Conservation (phyloP, 2,329 filamentous ascomycete species). For the Aphanocladium album region DNA sequence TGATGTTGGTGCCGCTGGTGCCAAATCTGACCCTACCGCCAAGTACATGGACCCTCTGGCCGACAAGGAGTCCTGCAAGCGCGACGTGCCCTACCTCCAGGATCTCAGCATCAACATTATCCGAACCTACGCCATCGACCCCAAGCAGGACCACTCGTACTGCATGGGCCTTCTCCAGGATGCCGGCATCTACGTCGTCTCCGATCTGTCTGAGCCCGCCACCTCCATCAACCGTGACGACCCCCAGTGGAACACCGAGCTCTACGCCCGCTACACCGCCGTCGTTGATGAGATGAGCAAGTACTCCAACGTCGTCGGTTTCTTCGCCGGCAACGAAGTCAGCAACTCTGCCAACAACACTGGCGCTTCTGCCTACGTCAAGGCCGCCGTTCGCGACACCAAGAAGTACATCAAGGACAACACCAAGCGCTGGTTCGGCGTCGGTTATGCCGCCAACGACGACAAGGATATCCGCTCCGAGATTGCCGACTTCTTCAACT, state of each 20-base stretch:
- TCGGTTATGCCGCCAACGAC: slow-evolving; percentile 95
- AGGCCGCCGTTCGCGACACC: slow-evolving; percentile 92
- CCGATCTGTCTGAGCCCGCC: slow-evolving; percentile 78
- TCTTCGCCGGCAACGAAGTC: slow-evolving; percentile 98
- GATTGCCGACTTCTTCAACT: slow-evolving; percentile 93
- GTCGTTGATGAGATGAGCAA: slow-evolving; percentile 77
- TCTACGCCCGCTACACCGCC: slow-evolving; percentile 74
- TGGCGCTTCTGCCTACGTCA: slow-evolving; percentile 85
- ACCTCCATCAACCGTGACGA: slow-evolving; percentile 79
- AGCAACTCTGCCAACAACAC: slow-evolving; percentile 88
- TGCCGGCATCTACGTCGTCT: slow-evolving; percentile 91
- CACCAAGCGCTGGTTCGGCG: slow-evolving; percentile 76
- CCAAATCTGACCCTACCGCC: slow-evolving; percentile 34
- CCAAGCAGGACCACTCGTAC: slow-evolving; percentile 66
- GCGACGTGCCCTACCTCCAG: slow-evolving; percentile 77
- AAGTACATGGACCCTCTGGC: slow-evolving; percentile 78
- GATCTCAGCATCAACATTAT: slow-evolving; percentile 85
- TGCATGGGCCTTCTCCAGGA: slow-evolving; percentile 82
- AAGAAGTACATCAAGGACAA: slow-evolving; percentile 84
- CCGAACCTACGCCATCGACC: slow-evolving; percentile 90
- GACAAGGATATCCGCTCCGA: slow-evolving; percentile 75
- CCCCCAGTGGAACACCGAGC: slow-evolving; percentile 71
- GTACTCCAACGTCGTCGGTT: slow-evolving; percentile 90
- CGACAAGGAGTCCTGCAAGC: slow-evolving; percentile 64
- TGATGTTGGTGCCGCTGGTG: slow-evolving; percentile 57